These are phyloP conservation scores for Kurtzmaniella quercitrusa DNA, from an alignment of 1,139 yeast species.

Conservation along the genomic window DNA sequence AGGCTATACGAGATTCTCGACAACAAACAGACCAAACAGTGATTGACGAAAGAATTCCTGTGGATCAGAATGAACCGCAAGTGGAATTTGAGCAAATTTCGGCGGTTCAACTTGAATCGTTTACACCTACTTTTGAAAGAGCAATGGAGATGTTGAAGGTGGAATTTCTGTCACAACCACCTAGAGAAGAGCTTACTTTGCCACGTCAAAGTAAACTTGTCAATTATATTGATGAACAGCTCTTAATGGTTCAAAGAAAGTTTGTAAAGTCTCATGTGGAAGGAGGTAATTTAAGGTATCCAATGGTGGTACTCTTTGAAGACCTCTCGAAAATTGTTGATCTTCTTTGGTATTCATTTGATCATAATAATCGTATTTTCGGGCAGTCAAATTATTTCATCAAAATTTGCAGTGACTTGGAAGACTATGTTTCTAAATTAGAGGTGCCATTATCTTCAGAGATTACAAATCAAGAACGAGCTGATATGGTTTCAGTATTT, in stretches of 20 bases:
- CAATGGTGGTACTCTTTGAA: slow-evolving; percentile 36
- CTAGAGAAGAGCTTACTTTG: slow-evolving; percentile 4
- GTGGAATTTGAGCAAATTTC: slow-evolving; percentile 12
- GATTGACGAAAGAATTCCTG: slow-evolving; percentile 4
- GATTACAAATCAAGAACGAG: slow-evolving; percentile 10
- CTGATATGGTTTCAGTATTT: slow-evolving; percentile 26
- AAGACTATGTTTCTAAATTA: slow-evolving; percentile 51
- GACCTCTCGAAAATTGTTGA: slow-evolving; percentile 48
- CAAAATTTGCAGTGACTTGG: slow-evolving; percentile 60
- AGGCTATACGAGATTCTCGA: slow-evolving; percentile 14
- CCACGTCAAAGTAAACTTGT: slow-evolving; percentile 60
- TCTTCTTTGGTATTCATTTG: slow-evolving; percentile 55
- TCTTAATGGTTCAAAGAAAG: slow-evolving; percentile 56
- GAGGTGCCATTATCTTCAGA: slow-evolving; percentile 8
- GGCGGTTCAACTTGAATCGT: slow-evolving; percentile 12
- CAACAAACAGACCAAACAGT: background rate
- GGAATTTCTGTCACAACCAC: slow-evolving; percentile 10
- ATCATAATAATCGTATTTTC: slow-evolving; percentile 24
- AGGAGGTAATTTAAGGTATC: slow-evolving; percentile 17
- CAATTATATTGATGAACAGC: slow-evolving; percentile 55
- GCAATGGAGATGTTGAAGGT: slow-evolving; percentile 17
- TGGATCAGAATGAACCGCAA: slow-evolving; percentile 13
- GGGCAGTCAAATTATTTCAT: slow-evolving; percentile 63
- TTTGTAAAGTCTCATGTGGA: slow-evolving; percentile 58
- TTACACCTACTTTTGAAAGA: slow-evolving; percentile 29